Evolutionary conservation across 208 protist species (phyloP).

Genomic region (Vickermania spadyakhi): DNA sequence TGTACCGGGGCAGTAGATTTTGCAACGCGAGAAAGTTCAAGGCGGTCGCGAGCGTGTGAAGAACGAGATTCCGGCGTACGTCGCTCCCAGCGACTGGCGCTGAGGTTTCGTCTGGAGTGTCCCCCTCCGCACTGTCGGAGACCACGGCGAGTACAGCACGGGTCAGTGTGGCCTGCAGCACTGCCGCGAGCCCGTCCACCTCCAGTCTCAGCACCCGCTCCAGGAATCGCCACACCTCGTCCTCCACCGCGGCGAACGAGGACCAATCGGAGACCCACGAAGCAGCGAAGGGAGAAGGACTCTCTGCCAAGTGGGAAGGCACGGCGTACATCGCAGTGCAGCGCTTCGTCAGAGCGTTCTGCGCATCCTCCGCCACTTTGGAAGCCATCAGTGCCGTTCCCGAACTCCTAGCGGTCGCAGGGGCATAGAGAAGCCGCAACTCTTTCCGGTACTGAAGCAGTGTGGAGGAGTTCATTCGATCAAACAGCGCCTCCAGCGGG

Average conservation of each 20-base stretch:
- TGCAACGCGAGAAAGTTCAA: background rate
- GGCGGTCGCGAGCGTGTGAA: background rate
- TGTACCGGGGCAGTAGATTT: no score
- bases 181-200: background rate
- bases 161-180: background rate
- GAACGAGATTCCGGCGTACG: background rate
- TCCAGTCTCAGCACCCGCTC: background rate
- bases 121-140: background rate
- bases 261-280: background rate
- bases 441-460: no score
- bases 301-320: background rate
- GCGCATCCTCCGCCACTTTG: background rate
- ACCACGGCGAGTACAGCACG: background rate
- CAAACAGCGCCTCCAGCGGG: background rate
- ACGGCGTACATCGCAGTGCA: background rate
- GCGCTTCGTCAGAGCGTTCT: background rate
- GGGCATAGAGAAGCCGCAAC: no score
- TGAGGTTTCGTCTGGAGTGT: background rate
- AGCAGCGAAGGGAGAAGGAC: no score
- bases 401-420: background rate
- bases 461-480: background rate
- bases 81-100: background rate
- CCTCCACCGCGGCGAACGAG: background rate
- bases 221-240: background rate
- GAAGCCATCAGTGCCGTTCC: background rate